A percentile compares a stretch with the other conserved stretches of the same genome.
Evolutionary conservation across 1,139 yeast genomes (phyloP).

Genomic region (Yamadazyma siamensis): DNA sequence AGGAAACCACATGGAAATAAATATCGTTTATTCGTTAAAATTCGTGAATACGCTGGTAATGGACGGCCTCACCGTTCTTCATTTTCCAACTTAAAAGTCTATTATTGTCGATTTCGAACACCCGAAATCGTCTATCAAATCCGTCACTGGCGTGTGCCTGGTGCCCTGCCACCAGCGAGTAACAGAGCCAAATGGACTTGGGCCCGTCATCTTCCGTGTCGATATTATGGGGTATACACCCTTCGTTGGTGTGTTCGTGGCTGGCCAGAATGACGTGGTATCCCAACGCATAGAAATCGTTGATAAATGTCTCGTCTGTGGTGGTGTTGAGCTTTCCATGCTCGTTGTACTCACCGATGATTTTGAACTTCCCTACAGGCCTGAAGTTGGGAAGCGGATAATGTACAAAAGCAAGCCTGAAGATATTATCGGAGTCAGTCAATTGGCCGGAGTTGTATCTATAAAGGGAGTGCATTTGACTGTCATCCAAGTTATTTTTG

Average conservation of each 20-base stretch:
- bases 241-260: constrained; percentile 56
- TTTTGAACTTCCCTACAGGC: constrained; percentile 45
- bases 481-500: constrained; percentile 23
- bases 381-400: constrained; percentile 52
- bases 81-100: constrained; percentile 40
- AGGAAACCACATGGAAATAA: too few species aligned
- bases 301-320: constrained; percentile 31
- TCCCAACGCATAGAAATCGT: constrained; percentile 35
- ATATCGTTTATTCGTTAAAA: too few species aligned
- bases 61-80: constrained; percentile 28
- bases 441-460: constrained; percentile 16
- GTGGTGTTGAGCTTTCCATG: constrained; percentile 35
- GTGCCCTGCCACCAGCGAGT: constrained; percentile 37
- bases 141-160: constrained; percentile 28
- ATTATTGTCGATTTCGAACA: constrained; percentile 28
- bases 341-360: constrained; percentile 48
- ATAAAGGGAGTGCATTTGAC: constrained; percentile 30
- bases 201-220: constrained; percentile 13
- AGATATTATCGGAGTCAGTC: constrained; percentile 10
- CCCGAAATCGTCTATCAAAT: constrained; percentile 30
- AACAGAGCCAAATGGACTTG: constrained; percentile 36
- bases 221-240: constrained; percentile 30
- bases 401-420: constrained; percentile 46
- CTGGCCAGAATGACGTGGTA: constrained; percentile 50
- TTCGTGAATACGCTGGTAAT: constrained; percentile 30